Conservation (phyloP, 345 rosid species). For the Gossypium arboreum region DNA sequence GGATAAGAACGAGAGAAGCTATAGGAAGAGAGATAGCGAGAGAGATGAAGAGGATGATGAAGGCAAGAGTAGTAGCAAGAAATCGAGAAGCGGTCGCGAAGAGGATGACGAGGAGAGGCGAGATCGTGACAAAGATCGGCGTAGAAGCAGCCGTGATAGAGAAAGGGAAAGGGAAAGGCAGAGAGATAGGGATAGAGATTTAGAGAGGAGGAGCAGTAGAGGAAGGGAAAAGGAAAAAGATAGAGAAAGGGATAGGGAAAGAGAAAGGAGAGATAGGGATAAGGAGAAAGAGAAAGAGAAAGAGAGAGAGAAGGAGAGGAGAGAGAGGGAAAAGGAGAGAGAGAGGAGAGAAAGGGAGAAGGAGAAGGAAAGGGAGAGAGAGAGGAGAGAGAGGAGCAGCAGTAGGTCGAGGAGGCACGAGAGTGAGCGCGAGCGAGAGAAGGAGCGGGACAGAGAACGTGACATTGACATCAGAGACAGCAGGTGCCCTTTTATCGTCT, state of each 20-base stretch:
- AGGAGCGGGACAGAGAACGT: constrained; percentile 30
- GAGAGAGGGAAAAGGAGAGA: constrained; percentile 25
- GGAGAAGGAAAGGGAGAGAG: neutral
- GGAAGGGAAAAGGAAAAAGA: constrained; percentile 32
- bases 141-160: constrained; percentile 37
- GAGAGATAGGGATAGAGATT: constrained; percentile 30
- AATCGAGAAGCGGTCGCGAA: constrained; percentile 51
- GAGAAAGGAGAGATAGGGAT: constrained; percentile 31
- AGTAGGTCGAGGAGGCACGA: constrained; percentile 42
- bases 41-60: constrained; percentile 43
- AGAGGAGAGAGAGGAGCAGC: constrained; percentile 30
- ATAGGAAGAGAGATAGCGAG: constrained; percentile 57
- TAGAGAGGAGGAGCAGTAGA: constrained; percentile 34
- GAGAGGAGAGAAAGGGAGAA: neutral
- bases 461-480: constrained; percentile 46
- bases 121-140: constrained; percentile 50
- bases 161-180: constrained; percentile 38
- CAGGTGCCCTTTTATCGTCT: constrained; percentile 33
- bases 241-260: constrained; percentile 29
- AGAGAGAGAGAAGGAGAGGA: constrained; percentile 15
- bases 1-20: constrained; percentile 65
- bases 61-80: constrained; percentile 46
- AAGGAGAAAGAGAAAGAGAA: constrained; percentile 27
- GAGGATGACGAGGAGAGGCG: constrained; percentile 49
- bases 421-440: constrained; percentile 28